These are phyloP conservation scores for Phenoliferia sp. DNA, from an alignment of 1,284 basidiomycete species.

Conservation along the genomic window DNA sequence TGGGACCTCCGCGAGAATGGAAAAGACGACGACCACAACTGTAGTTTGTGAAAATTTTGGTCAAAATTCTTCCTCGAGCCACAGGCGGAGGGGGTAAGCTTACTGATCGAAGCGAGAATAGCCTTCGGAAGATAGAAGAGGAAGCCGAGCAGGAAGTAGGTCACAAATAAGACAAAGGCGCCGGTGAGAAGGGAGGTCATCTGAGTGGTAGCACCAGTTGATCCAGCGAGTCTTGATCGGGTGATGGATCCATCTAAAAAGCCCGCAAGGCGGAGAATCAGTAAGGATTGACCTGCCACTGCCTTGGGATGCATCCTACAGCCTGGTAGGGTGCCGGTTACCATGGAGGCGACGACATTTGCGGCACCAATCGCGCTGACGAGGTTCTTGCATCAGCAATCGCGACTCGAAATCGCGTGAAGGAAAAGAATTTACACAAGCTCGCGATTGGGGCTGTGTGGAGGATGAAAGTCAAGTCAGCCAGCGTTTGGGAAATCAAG, in stretches of 20 bases:
- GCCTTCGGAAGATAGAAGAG: slow-evolving; percentile 74
- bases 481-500: not conserved
- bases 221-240: slow-evolving; percentile 34
- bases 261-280: too few species aligned
- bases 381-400: too few species aligned
- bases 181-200: slow-evolving; percentile 80
- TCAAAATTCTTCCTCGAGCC: too few species aligned
- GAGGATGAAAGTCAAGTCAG: not conserved
- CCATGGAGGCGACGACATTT: slow-evolving; percentile 70
- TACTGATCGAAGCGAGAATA: slow-evolving; percentile 66
- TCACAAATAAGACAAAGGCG: slow-evolving; percentile 66
- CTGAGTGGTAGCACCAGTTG: slow-evolving; percentile 73
- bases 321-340: slow-evolving; percentile 80
- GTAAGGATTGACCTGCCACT: too few species aligned
- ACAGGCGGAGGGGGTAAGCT: too few species aligned
- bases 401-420: too few species aligned
- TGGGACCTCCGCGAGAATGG: slow-evolving; percentile 76
- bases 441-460: slow-evolving; percentile 49
- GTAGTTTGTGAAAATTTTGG: too few species aligned
- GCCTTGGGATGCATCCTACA: not conserved
- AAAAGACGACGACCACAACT: slow-evolving; percentile 59
- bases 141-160: slow-evolving; percentile 77
- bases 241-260: slow-evolving; percentile 72
- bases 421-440: too few species aligned
- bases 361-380: slow-evolving; percentile 67